Conservation (phyloP, 176 grass and related monocot genomes). For the Leersia perrieri region DNA sequence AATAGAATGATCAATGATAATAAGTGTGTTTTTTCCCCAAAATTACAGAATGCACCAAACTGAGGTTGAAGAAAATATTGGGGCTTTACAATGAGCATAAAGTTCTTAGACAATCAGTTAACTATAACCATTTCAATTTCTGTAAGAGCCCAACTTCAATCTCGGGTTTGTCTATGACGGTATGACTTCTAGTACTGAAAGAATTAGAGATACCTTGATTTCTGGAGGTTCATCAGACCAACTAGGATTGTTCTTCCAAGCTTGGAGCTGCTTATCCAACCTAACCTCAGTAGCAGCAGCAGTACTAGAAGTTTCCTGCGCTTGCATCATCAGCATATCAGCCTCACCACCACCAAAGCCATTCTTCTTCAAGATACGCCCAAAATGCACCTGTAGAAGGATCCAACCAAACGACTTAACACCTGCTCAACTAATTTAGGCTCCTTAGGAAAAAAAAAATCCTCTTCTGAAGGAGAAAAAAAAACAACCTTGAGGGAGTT, state of each 20-base stretch:
- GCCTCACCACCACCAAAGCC: conserved; percentile 7
- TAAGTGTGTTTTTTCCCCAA: background rate
- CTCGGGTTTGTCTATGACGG: no score
- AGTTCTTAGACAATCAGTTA: background rate
- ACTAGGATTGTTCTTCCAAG: conserved; percentile 64
- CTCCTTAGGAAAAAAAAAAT: background rate
- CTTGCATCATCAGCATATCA: conserved; percentile 6
- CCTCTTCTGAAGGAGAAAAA: background rate
- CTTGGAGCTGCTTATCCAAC: conserved; percentile 73
- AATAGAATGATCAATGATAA: background rate
- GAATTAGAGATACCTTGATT: conserved; percentile 60
- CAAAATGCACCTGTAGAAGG: conserved; percentile 49
- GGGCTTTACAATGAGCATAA: background rate
- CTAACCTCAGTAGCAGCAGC: conserved; percentile 32
- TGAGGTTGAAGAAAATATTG: background rate
- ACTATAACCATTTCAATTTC: background rate
- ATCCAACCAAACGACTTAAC: conserved; percentile 16
- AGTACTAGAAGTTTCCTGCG: conserved; percentile 20
- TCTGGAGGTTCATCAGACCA: conserved; percentile 66
- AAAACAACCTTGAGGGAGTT: conserved; percentile 52
- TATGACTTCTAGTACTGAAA: background rate
- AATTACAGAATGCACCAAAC: background rate
- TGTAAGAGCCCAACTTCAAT: no score
- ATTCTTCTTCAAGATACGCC: conserved; percentile 41
- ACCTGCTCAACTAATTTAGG: background rate